Conservation (phyloP, 768 basidiomycete species). For the Podaxis sp. region DNA sequence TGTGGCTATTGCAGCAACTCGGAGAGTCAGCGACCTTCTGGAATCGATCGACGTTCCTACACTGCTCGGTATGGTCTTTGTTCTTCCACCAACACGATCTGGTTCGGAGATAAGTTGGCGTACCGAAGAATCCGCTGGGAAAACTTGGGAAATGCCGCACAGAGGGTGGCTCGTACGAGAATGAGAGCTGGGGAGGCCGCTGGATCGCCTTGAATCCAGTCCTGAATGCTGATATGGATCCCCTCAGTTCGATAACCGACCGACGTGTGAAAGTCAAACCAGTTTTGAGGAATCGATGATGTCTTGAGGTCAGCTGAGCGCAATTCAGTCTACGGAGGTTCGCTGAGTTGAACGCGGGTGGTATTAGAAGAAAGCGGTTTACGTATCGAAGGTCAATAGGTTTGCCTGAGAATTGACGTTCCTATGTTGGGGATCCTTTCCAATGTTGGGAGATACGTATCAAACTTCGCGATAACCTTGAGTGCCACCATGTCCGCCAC, state of each 20-base stretch:
- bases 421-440: not conserved
- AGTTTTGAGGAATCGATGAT: not conserved
- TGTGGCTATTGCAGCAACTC: not conserved
- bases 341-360: not conserved
- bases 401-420: not conserved
- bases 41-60: not conserved
- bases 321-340: not conserved
- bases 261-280: not conserved
- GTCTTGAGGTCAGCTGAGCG: not conserved
- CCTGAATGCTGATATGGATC: not conserved
- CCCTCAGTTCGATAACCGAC: not conserved
- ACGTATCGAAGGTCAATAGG: not conserved
- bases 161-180: not conserved
- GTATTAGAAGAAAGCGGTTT: not conserved
- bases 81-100: not conserved
- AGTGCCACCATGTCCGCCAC: not conserved
- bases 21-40: not conserved
- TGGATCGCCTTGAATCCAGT: not conserved
- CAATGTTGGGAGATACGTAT: not conserved
- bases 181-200: not conserved
- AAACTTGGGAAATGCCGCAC: not conserved
- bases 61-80: not conserved
- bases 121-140: not conserved
- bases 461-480: not conserved
- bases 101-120: not conserved